Percentiles rank a stretch among this genome's conserved stretches.
Evolutionary conservation across 352 stramenopile genomes (phyloP).

Genomic region (Blastocystis sp.): DNA sequence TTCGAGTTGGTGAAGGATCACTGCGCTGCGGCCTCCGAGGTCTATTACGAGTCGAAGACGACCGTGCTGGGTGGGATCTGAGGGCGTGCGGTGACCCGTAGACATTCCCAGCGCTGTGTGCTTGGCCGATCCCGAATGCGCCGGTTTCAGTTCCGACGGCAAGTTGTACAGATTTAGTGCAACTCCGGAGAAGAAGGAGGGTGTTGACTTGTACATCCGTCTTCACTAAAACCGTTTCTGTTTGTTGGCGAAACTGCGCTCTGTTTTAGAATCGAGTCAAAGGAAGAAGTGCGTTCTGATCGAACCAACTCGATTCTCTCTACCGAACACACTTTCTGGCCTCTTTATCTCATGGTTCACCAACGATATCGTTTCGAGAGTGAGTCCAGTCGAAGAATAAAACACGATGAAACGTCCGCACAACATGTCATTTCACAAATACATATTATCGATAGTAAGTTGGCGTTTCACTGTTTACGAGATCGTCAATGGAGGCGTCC

Average conservation of each 20-base stretch:
- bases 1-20: neutral
- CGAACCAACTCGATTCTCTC: too few relatives aligned
- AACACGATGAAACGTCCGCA: neutral
- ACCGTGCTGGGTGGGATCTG: neutral
- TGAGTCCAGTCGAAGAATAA: neutral
- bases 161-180: neutral
- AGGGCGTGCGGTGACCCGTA: neutral
- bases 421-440: neutral
- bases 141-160: neutral
- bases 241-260: neutral
- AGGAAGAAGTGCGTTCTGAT: too few relatives aligned
- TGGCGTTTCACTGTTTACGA: neutral
- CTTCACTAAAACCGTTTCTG: neutral
- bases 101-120: neutral
- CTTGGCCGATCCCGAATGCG: conserved; percentile 5
- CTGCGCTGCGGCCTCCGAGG: neutral
- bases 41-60: neutral
- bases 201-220: neutral
- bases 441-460: neutral
- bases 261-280: too few relatives aligned
- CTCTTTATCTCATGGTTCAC: too few relatives aligned
- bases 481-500: neutral
- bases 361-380: too few relatives aligned
- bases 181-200: neutral
- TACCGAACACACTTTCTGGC: too few relatives aligned